phyloP scores from a whole-genome alignment of 352 stramenopile species.

The Phytophthora aleatoria region DNA sequence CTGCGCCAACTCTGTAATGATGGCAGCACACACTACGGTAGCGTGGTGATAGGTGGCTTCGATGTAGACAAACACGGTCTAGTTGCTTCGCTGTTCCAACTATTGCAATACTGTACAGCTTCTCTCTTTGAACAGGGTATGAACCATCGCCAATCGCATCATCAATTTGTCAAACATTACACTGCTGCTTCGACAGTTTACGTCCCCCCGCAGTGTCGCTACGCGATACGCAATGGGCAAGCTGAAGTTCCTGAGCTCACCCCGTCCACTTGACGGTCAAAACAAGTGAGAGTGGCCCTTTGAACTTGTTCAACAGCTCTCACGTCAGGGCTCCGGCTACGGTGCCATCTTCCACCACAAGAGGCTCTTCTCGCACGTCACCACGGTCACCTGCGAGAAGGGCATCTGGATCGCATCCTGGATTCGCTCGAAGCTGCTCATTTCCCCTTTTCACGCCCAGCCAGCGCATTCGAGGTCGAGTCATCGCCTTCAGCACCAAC shows the following conservation, averaged over 20 bases:
- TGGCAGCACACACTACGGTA: neutral
- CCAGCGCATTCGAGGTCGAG: conserved; percentile 12
- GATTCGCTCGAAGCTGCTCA: conserved; percentile 7
- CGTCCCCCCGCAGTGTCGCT: conserved; percentile 13
- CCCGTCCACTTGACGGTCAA: conserved; percentile 5
- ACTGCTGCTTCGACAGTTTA: conserved; percentile 17
- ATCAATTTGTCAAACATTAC: no score
- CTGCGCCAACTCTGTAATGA: neutral
- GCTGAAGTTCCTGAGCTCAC: conserved; percentile 9
- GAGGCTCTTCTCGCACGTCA: no score
- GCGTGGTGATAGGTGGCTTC: neutral
- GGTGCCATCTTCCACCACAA: neutral
- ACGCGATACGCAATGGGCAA: conserved; percentile 19
- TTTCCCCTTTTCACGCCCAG: conserved; percentile 25
- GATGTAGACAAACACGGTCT: no score
- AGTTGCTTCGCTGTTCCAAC: no score
- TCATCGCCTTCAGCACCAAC: neutral
- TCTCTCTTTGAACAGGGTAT: no score
- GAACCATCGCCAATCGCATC: no score
- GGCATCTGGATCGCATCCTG: no score
- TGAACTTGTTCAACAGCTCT: conserved; percentile 29
- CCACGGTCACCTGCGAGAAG: no score
- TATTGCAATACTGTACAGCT: no score
- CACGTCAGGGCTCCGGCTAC: conserved; percentile 15
- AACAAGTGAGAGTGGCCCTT: neutral